Evolutionary conservation across 2,329 filamentous ascomycete species (phyloP).

Genomic region (Coleophoma crateriformis): DNA sequence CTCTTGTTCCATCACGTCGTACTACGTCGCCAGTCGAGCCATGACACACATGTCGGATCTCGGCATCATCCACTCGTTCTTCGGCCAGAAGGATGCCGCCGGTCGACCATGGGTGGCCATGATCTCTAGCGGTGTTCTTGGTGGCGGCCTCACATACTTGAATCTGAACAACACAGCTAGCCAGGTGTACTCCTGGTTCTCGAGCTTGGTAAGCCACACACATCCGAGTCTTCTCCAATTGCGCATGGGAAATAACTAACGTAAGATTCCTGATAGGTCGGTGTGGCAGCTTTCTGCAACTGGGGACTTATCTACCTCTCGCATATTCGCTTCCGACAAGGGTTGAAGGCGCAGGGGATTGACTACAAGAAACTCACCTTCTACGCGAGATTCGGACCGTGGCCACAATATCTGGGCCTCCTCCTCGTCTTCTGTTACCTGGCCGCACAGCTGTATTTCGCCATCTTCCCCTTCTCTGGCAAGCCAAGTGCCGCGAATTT

Average conservation of each 20-base stretch:
- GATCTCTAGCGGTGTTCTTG: conserved; percentile 33
- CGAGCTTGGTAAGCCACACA: conserved; percentile 43
- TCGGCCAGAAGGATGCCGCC: conserved; percentile 48
- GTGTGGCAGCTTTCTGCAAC: conserved; percentile 66
- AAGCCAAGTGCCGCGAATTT: conserved; percentile 5
- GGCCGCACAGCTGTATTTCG: conserved; percentile 36
- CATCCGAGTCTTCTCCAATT: too few species aligned
- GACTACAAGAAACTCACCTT: conserved; percentile 38
- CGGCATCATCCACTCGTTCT: conserved; percentile 46
- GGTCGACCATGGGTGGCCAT: conserved; percentile 51
- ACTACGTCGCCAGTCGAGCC: conserved; percentile 42
- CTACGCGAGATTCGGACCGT: conserved; percentile 44
- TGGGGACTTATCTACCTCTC: conserved; percentile 62
- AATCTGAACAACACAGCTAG: conserved; percentile 34
- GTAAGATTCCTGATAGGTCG: conserved; percentile 33
- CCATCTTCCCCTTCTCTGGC: conserved; percentile 3
- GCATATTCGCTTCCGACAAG: conserved; percentile 58
- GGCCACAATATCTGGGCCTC: conserved; percentile 62
- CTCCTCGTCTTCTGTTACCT: conserved; percentile 60
- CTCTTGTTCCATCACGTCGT: conserved; percentile 42
- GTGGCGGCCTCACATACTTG: conserved; percentile 54
- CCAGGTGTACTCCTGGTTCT: conserved; percentile 54
- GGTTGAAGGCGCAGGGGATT: conserved; percentile 52
- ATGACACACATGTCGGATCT: conserved; percentile 41
- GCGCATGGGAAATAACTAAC: too few species aligned